phyloP scores from a whole-genome alignment of 2,329 filamentous ascomycete species.

The Clonostachys sp. region DNA sequence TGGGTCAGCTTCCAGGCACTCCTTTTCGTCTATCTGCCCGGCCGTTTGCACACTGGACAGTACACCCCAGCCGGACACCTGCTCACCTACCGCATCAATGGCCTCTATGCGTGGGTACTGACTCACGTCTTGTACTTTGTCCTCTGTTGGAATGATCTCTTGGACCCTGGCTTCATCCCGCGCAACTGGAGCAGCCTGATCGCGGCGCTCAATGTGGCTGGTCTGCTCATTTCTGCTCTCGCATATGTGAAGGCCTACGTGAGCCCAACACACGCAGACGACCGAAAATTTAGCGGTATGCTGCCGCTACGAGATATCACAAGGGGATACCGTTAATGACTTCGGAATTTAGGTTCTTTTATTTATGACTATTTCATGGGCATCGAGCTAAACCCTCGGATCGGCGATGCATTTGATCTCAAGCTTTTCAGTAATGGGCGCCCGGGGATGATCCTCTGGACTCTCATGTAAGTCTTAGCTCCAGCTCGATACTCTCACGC shows the following conservation, averaged over 20 bases:
- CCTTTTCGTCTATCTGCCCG: conserved; percentile 4
- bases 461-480: conserved; percentile 29
- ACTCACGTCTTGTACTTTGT: conserved; percentile 24
- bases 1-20: conserved; percentile 5
- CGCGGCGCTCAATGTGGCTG: conserved; percentile 26
- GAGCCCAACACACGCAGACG: conserved; percentile 28
- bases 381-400: conserved; percentile 37
- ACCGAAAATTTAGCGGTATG: conserved; percentile 32
- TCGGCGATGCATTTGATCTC: conserved; percentile 35
- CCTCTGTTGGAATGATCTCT: conserved; percentile 15
- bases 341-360: conserved; percentile 5
- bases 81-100: conserved; percentile 36
- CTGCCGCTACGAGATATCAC: too few relatives aligned
- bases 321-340: too few relatives aligned
- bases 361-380: conserved; percentile 41
- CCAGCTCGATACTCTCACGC: conserved; percentile 8
- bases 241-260: conserved; percentile 31
- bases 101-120: conserved; percentile 29
- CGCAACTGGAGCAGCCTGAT: conserved; percentile 34
- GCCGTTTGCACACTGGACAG: conserved; percentile 21
- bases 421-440: conserved; percentile 42
- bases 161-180: conserved; percentile 32
- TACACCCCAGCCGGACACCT: conserved; percentile 35
- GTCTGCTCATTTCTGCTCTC: conserved; percentile 14
- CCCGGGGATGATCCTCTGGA: conserved; percentile 41